Conservation (phyloP, 805 yeast species). For the Lipomyces starkeyi region DNA sequence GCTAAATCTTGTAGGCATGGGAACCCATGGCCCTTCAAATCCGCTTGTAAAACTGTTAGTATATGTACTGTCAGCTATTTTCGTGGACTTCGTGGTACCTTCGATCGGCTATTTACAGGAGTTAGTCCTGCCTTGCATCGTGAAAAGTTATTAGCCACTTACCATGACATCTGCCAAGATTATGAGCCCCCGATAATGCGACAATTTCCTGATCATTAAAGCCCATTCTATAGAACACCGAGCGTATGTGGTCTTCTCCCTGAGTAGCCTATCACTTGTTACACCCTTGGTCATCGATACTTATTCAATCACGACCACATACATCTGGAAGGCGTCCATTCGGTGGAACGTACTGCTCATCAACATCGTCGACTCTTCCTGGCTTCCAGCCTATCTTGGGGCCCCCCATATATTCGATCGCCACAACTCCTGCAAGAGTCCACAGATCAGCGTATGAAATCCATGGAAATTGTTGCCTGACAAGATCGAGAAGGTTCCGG, state of each 20-base stretch:
- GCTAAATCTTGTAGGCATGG: constrained; percentile 72
- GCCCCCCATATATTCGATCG: constrained; percentile 79
- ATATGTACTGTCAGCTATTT: neutral
- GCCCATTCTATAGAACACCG: constrained; percentile 68
- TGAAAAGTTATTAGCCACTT: constrained; percentile 40
- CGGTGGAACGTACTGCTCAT: constrained; percentile 58
- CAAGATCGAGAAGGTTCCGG: constrained; percentile 60
- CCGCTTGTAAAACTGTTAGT: constrained; percentile 53
- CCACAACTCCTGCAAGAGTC: constrained; percentile 79
- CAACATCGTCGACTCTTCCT: constrained; percentile 70
- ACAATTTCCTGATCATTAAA: constrained; percentile 75
- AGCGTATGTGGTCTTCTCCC: constrained; percentile 68
- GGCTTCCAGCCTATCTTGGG: constrained; percentile 79
- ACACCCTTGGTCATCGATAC: neutral
- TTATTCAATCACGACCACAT: constrained; percentile 6
- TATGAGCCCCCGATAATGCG: constrained; percentile 76
- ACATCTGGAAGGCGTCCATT: constrained; percentile 74
- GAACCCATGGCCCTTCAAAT: constrained; percentile 87
- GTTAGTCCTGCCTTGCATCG: neutral
- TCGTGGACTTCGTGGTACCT: neutral
- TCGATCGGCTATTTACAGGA: constrained; percentile 7
- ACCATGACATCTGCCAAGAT: constrained; percentile 76
- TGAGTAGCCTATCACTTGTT: constrained; percentile 53
- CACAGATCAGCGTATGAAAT: constrained; percentile 78
- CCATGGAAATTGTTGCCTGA: constrained; percentile 68